Evolutionary conservation across 1,284 basidiomycete genomes (phyloP), one percentile per base, ranked within the genome.

Genomic region (Veloboletus limbatus): DNA sequence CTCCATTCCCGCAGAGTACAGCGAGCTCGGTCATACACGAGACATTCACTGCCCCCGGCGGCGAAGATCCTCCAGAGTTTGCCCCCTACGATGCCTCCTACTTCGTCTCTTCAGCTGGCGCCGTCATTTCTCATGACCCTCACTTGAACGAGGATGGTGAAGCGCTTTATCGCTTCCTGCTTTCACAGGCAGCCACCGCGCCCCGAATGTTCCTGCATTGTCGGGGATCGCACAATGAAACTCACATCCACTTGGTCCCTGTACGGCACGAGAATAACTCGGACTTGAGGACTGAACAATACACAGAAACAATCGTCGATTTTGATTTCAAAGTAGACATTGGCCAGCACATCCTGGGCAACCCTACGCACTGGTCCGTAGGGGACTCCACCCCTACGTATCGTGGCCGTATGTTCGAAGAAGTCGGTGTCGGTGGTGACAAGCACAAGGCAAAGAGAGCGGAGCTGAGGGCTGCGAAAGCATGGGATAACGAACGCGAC

Each of bases 121-220:
- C 79, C 37, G 69, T 85, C 45, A 67, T 87, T 48, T 85, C 83
- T 17, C 86, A 88, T 63, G 85, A 88, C 57, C 69, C 65, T 11
- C 85, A 88, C 60, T 65, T 88, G 45, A 88, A 88, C 54, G 68
- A 77, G 40, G 86, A 93, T 53, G 85, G 84, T 67, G 85, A 88
- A 63, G 85, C 85, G 0, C 70, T 88, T 8, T 86, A 85, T 59
- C 78, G 84, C 36, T 88, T 88, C 64, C 67, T 88, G 6, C 71
- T 88, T 13, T 72, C 75, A 3, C 79, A 84, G 39, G 72, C 81
- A 2, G 61, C 63, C 22, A 65, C 56, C 4, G 69, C 66, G 3
- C 86, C 85, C 5, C 67, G 57, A 13, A 71, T 79, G 50, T 62
- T 69, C 30, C 57, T 88, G 6, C 76, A 74, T 35, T 76, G 77